phyloP scores from a whole-genome alignment of 148 eudicot species.

The Heliosperma pusillum region DNA sequence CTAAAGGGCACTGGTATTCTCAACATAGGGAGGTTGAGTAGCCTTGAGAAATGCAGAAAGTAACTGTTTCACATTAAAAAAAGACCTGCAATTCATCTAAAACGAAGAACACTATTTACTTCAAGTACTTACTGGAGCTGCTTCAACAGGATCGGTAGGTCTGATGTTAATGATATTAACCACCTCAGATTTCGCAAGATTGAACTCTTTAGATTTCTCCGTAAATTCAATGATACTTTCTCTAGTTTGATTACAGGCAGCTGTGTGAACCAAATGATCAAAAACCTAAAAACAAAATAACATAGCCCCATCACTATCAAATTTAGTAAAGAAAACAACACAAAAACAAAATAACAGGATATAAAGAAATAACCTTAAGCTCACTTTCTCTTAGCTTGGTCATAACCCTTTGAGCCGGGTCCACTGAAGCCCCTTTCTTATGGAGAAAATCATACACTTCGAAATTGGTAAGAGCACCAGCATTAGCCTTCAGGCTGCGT shows the following conservation, averaged over 20 bases:
- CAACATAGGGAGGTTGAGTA: too few relatives aligned
- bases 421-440: constrained; percentile 41
- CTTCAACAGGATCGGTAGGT: constrained; percentile 49
- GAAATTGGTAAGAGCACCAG: constrained; percentile 42
- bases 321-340: not conserved
- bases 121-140: constrained; percentile 53
- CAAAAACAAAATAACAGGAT: not conserved
- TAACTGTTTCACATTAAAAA: not conserved
- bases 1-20: too few relatives aligned
- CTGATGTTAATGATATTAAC: constrained; percentile 64
- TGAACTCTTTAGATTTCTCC: constrained; percentile 42
- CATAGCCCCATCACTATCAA: not conserved
- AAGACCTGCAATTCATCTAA: too few relatives aligned
- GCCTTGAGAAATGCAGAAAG: not conserved
- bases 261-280: constrained; percentile 67
- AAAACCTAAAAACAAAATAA: constrained; percentile 46
- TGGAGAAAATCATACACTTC: constrained; percentile 40
- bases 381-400: constrained; percentile 45
- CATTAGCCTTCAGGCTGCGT: constrained; percentile 36
- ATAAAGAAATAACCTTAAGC: constrained; percentile 39
- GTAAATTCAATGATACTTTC: constrained; percentile 44
- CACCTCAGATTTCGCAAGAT: constrained; percentile 63
- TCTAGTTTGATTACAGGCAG: constrained; percentile 58
- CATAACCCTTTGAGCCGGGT: constrained; percentile 35
- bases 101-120: too few relatives aligned